These are phyloP conservation scores for Gnomoniopsis smithogilvyi DNA, from an alignment of 2,329 filamentous ascomycete species.

Conservation along the genomic window DNA sequence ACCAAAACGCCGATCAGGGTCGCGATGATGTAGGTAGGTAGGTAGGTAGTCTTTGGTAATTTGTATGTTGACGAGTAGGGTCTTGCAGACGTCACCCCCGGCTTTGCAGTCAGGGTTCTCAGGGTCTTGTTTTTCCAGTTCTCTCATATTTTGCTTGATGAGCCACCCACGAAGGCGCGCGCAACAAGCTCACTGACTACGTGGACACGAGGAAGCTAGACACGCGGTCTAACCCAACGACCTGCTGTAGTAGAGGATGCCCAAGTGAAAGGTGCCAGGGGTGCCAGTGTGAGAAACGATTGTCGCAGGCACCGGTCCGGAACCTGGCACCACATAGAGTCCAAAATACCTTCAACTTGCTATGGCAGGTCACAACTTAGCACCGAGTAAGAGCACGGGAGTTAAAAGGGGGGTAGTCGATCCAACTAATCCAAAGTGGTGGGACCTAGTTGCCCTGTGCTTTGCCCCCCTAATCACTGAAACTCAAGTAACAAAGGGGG, in stretches of 20 bases:
- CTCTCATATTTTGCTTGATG: neutral
- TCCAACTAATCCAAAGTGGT: neutral
- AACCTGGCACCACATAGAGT: no score
- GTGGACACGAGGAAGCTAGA: neutral
- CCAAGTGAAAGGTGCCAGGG: neutral
- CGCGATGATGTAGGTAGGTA: slow-evolving; percentile 12
- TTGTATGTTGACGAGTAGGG: slow-evolving; percentile 9
- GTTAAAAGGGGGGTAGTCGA: neutral
- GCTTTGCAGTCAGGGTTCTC: neutral
- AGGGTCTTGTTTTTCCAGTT: neutral
- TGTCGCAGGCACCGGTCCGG: no score
- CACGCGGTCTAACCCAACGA: neutral
- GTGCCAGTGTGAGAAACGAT: neutral
- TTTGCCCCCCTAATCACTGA: neutral
- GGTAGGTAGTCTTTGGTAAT: no score
- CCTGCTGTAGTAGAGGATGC: neutral
- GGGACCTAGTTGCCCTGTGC: neutral
- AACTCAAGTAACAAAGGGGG: no score
- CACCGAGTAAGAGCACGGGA: neutral
- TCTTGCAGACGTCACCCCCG: slow-evolving; percentile 10
- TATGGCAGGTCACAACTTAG: no score
- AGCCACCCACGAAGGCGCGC: neutral
- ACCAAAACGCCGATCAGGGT: neutral
- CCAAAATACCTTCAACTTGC: neutral
- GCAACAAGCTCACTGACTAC: neutral